These are phyloP conservation scores for Castanospermum australe DNA, from an alignment of 306 rosid species.

Conservation along the genomic window DNA sequence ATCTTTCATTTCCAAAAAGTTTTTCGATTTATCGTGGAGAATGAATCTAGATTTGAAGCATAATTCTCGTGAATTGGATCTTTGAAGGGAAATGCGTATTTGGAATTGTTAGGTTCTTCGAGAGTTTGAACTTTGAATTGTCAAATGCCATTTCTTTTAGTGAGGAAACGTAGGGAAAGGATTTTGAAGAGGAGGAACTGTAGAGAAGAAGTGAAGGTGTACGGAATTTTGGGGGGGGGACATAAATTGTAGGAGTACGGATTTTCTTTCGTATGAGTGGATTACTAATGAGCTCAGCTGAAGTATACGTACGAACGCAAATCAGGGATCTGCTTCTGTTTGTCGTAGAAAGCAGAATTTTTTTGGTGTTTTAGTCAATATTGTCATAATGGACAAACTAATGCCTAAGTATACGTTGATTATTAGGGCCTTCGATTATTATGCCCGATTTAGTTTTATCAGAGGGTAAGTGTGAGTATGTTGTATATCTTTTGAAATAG, in stretches of 20 bases:
- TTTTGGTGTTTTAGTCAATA: neutral
- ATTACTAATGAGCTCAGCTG: neutral
- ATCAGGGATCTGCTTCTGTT: slow-evolving; percentile 9
- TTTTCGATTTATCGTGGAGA: slow-evolving; percentile 15
- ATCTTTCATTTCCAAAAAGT: too few relatives aligned
- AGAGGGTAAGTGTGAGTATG: neutral
- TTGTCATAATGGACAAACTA: neutral
- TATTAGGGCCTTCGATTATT: neutral
- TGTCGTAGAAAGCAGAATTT: neutral
- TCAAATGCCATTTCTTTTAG: neutral
- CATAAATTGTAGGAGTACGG: neutral
- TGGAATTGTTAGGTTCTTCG: neutral
- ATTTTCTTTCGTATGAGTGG: neutral
- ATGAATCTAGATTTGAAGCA: neutral
- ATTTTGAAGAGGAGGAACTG: neutral
- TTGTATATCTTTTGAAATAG: neutral
- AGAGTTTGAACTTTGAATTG: neutral
- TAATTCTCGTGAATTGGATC: slow-evolving; percentile 1
- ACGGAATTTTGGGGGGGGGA: neutral
- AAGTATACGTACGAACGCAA: slow-evolving; percentile 1
- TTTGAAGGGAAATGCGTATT: neutral
- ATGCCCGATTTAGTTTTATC: neutral
- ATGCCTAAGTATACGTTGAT: neutral
- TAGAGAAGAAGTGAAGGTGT: neutral
- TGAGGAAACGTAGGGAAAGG: too few relatives aligned